phyloP scores from a whole-genome alignment of 139 green algal genomes.

The Chlamydomonas sp. region DNA sequence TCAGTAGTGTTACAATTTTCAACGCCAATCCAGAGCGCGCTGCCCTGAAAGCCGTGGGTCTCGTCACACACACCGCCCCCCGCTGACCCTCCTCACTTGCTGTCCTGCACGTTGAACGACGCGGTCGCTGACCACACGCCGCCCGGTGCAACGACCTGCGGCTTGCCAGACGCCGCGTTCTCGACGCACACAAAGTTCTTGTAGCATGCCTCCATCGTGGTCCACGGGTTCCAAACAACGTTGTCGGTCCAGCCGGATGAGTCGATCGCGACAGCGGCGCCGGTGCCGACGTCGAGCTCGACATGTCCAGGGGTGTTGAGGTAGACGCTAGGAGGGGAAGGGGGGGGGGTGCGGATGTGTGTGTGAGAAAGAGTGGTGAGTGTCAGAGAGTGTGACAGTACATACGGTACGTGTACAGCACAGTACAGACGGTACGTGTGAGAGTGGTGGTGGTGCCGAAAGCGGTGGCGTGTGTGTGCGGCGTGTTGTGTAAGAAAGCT shows the following conservation, averaged over 20 bases:
- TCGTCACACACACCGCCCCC: background rate
- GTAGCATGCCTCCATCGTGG: conserved; percentile 65
- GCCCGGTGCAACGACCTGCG: conserved; percentile 47
- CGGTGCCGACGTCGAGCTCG: conserved; percentile 49
- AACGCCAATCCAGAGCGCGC: background rate
- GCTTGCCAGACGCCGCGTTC: conserved; percentile 58
- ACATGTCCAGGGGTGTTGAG: conserved; percentile 63
- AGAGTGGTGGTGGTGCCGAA: too few species aligned
- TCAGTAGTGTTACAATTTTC: too few species aligned
- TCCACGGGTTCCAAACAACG: conserved; percentile 60
- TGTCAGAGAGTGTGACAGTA: background rate
- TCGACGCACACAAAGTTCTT: conserved; percentile 82
- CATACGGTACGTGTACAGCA: background rate
- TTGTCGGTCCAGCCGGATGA: conserved; percentile 49
- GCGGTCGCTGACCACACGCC: conserved; percentile 49
- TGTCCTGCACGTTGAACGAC: conserved; percentile 39
- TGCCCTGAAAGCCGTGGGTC: background rate
- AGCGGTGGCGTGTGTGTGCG: too few species aligned
- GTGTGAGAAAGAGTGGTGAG: conserved; percentile 17
- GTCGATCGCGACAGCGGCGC: conserved; percentile 47
- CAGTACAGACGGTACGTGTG: background rate
- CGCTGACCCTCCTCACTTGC: background rate
- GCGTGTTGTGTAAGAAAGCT: too few species aligned
- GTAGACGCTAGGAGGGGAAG: too few species aligned
- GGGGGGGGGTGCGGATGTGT: too few species aligned